These are phyloP conservation scores for Alternaria panax DNA, from an alignment of 2,329 filamentous ascomycete species.

Conservation along the genomic window DNA sequence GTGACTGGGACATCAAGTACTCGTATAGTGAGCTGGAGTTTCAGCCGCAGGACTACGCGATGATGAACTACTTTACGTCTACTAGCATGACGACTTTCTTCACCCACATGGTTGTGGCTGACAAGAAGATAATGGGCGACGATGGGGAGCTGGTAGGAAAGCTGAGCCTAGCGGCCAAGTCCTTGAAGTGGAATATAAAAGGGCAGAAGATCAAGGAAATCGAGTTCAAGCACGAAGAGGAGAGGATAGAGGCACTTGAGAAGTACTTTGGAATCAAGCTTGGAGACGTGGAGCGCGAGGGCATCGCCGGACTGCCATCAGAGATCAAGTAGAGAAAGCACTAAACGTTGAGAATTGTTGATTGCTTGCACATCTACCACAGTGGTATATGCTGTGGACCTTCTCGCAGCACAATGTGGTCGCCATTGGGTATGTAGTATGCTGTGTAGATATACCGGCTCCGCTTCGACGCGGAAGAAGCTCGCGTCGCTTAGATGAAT, in stretches of 20 bases:
- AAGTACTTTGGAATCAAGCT: conserved; percentile 56
- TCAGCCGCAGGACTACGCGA: conserved; percentile 39
- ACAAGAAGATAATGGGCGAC: conserved; percentile 60
- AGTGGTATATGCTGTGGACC: conserved; percentile 12
- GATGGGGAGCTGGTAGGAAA: conserved; percentile 48
- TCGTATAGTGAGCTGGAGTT: conserved; percentile 63
- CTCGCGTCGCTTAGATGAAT: conserved; percentile 37
- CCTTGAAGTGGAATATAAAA: conserved; percentile 56
- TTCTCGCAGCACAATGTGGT: neutral
- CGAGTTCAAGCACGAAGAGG: conserved; percentile 53
- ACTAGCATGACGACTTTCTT: conserved; percentile 44
- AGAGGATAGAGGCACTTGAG: conserved; percentile 54
- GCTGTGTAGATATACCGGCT: neutral
- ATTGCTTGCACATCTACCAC: conserved; percentile 24
- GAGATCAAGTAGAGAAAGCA: conserved; percentile 38
- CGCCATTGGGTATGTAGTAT: neutral
- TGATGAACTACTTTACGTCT: conserved; percentile 48
- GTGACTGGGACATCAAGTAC: conserved; percentile 67
- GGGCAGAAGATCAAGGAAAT: conserved; percentile 53
- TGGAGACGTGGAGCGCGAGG: conserved; percentile 46
- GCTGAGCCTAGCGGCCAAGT: conserved; percentile 53
- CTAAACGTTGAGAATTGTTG: conserved; percentile 17
- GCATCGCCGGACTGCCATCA: conserved; percentile 47
- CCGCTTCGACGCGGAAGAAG: neutral
- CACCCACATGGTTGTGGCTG: conserved; percentile 46